Conservation (phyloP, 2,329 filamentous ascomycete genomes). For the Nemania sp. region DNA sequence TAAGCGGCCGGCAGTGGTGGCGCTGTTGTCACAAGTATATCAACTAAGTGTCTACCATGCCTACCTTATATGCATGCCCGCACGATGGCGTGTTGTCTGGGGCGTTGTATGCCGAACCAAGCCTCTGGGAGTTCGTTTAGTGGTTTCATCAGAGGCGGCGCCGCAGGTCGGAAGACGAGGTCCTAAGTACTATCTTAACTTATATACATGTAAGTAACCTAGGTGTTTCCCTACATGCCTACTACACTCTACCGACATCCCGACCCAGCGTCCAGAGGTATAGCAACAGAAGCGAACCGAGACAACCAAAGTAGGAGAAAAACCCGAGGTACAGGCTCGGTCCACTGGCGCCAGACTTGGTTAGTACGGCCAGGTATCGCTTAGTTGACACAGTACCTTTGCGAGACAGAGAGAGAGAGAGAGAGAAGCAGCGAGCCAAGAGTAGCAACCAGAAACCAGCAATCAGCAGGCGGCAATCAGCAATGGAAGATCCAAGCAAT, state of each 20-base stretch:
- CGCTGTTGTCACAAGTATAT: conserved; percentile 12
- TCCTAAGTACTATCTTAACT: too few species aligned
- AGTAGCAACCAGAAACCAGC: not conserved
- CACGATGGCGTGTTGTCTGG: conserved; percentile 14
- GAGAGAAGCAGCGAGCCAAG: not conserved
- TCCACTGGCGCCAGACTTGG: not conserved
- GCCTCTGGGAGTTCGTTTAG: conserved; percentile 21
- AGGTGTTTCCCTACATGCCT: too few species aligned
- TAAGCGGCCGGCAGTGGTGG: conserved; percentile 16
- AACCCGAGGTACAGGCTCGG: not conserved
- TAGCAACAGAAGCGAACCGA: not conserved
- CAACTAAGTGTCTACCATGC: too few species aligned
- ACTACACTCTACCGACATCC: too few species aligned
- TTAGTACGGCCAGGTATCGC: not conserved
- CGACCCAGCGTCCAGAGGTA: conserved; percentile 3
- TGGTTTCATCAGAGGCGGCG: conserved; percentile 8
- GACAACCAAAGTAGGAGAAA: not conserved
- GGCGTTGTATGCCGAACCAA: conserved; percentile 20
- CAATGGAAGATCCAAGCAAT: not conserved
- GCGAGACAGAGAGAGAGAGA: conserved; percentile 11
- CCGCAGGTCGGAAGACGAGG: conserved; percentile 5
- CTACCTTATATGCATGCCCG: too few species aligned
- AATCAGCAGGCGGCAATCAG: not conserved
- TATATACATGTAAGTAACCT: too few species aligned
- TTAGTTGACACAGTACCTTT: too few species aligned